These are phyloP conservation scores for Eucalyptus erythrocorys DNA, from an alignment of 345 rosid genomes.

Conservation along the genomic window DNA sequence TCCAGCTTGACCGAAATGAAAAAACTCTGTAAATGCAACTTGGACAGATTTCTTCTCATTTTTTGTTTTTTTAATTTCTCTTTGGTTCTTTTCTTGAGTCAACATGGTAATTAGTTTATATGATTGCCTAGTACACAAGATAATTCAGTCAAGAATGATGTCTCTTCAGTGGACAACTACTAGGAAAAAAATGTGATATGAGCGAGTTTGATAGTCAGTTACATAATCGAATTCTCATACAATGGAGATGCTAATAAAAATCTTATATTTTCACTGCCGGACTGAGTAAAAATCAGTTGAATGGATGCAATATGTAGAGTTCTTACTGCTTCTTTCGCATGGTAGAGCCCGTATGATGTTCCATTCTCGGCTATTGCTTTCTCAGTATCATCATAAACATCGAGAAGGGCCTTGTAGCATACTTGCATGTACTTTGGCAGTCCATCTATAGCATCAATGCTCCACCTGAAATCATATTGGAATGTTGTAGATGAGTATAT, in stretches of 20 bases:
- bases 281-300: background rate
- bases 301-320: background rate
- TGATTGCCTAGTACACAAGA: background rate
- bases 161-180: background rate
- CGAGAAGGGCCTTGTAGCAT: constrained; percentile 7
- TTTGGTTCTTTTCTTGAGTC: background rate
- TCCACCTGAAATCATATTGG: constrained; percentile 8
- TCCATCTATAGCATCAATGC: background rate
- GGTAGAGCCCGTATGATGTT: background rate
- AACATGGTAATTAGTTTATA: background rate
- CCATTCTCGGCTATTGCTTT: background rate
- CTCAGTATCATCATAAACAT: constrained; percentile 12
- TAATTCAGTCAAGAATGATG: background rate
- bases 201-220: background rate
- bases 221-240: background rate
- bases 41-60: background rate
- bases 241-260: background rate
- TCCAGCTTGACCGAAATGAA: background rate
- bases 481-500: background rate
- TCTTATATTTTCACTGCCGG: background rate
- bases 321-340: constrained; percentile 15
- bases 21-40: background rate
- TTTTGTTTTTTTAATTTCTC: no score
- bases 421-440: constrained; percentile 25
- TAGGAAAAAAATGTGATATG: background rate